phyloP scores from a whole-genome alignment of 495 filamentous ascomycete species.

The Aspergillus heteromorphus region DNA sequence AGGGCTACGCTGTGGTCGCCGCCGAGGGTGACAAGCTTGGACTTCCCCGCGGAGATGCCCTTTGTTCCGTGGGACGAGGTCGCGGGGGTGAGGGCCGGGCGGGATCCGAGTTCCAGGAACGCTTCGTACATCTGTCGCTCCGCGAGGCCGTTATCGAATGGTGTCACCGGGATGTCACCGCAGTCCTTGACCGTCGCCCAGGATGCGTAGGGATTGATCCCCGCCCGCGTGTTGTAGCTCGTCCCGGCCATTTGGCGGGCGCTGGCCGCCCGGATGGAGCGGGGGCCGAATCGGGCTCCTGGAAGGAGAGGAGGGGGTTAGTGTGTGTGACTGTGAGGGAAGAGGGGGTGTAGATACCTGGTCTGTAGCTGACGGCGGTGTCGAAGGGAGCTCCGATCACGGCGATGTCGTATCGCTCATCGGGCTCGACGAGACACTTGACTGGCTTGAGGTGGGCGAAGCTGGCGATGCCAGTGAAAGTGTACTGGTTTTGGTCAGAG shows the following conservation, averaged over 20 bases:
- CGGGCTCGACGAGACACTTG: slow-evolving; percentile 66
- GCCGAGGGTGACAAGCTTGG: slow-evolving; percentile 72
- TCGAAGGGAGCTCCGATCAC: slow-evolving; percentile 83
- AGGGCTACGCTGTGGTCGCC: slow-evolving; percentile 79
- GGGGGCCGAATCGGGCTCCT: slow-evolving; percentile 75
- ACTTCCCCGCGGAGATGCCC: slow-evolving; percentile 43
- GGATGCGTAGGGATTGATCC: slow-evolving; percentile 69
- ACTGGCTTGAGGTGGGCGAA: slow-evolving; percentile 75
- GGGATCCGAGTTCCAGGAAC: slow-evolving; percentile 58
- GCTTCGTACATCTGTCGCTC: slow-evolving; percentile 73
- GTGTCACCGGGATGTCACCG: slow-evolving; percentile 76
- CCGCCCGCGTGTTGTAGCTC: slow-evolving; percentile 71
- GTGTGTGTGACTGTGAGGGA: slow-evolving; percentile 28
- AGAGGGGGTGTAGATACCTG: slow-evolving; percentile 42
- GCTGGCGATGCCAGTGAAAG: slow-evolving; percentile 70
- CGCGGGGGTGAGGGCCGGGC: slow-evolving; percentile 34
- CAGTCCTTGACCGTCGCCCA: slow-evolving; percentile 75
- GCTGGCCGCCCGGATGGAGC: slow-evolving; percentile 74
- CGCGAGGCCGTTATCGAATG: slow-evolving; percentile 72
- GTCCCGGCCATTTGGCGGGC: slow-evolving; percentile 66
- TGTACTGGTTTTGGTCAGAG: slow-evolving; percentile 48
- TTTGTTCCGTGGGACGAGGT: slow-evolving; percentile 28
- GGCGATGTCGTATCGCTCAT: slow-evolving; percentile 67
- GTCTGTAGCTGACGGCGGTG: slow-evolving; percentile 74
- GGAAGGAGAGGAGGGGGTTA: slow-evolving; percentile 26